Evolutionary conservation across 148 eudicot genomes (phyloP).

Genomic region (Rhododendron henanense): DNA sequence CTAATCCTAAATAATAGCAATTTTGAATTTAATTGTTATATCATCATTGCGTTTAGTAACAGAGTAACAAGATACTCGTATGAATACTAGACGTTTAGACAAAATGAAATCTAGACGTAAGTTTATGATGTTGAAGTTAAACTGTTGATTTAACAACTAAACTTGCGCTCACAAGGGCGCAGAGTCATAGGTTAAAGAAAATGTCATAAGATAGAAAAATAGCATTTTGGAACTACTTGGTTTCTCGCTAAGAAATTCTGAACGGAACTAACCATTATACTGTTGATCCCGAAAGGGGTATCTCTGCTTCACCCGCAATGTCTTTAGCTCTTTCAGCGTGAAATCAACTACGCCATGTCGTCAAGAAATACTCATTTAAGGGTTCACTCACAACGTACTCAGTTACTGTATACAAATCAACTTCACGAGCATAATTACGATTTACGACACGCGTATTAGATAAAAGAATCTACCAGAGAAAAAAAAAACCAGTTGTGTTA

Average conservation of each 20-base stretch:
- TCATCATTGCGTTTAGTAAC: too few species aligned
- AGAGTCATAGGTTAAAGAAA: background rate
- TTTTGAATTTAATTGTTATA: too few species aligned
- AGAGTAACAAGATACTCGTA: too few species aligned
- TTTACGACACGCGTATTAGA: background rate
- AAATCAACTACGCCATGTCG: conserved; percentile 63
- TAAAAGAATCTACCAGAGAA: conserved; percentile 37
- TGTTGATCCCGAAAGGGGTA: conserved; percentile 76
- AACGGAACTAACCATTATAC: background rate
- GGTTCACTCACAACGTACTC: background rate
- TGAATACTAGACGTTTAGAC: too few species aligned
- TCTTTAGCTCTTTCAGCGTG: conserved; percentile 71
- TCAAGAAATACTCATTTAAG: background rate
- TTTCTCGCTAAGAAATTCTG: background rate
- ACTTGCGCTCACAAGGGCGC: too few species aligned
- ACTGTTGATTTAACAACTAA: too few species aligned
- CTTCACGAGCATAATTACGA: background rate
- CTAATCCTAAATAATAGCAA: background rate
- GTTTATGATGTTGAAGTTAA: too few species aligned
- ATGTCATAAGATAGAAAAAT: background rate
- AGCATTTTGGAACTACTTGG: background rate
- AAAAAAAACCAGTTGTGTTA: conserved; percentile 63
- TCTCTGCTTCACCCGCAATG: conserved; percentile 74
- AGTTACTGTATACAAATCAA: background rate
- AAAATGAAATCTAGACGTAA: too few species aligned